Evolutionary conservation across 306 rosid genomes (phyloP).

Genomic region (Fagus sylvatica): DNA sequence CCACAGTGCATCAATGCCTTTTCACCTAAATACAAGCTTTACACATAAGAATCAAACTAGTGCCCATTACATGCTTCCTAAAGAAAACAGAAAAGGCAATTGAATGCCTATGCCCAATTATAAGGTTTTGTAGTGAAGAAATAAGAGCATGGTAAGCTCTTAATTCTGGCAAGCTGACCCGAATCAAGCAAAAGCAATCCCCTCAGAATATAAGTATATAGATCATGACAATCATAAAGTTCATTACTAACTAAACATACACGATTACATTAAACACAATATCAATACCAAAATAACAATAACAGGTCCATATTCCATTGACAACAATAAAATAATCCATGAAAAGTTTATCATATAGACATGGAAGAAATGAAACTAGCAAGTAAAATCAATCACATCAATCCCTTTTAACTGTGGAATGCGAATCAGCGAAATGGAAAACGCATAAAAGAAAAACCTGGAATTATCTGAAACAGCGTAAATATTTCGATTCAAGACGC

Average conservation of each 20-base stretch:
- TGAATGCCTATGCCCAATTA: too few relatives aligned
- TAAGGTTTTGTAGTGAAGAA: too few relatives aligned
- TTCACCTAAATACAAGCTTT: constrained; percentile 26
- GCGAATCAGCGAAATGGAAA: neutral
- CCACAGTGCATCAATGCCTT: constrained; percentile 32
- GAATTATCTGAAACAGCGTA: neutral
- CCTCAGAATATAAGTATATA: neutral
- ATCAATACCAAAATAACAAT: neutral
- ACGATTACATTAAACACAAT: neutral
- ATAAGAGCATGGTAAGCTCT: too few relatives aligned
- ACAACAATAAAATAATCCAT: neutral
- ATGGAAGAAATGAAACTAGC: neutral
- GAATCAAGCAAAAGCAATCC: neutral
- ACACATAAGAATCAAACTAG: neutral
- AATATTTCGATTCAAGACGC: constrained; percentile 5
- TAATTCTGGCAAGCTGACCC: neutral
- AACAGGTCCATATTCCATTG: neutral
- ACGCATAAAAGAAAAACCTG: neutral
- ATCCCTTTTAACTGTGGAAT: neutral
- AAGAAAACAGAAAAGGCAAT: neutral
- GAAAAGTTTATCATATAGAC: neutral
- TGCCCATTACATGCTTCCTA: neutral
- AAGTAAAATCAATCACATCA: neutral
- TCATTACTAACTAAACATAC: neutral
- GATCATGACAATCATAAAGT: neutral